phyloP scores from a whole-genome alignment of 108 stramenopile species.

The Aurantiochytrium sp. region DNA sequence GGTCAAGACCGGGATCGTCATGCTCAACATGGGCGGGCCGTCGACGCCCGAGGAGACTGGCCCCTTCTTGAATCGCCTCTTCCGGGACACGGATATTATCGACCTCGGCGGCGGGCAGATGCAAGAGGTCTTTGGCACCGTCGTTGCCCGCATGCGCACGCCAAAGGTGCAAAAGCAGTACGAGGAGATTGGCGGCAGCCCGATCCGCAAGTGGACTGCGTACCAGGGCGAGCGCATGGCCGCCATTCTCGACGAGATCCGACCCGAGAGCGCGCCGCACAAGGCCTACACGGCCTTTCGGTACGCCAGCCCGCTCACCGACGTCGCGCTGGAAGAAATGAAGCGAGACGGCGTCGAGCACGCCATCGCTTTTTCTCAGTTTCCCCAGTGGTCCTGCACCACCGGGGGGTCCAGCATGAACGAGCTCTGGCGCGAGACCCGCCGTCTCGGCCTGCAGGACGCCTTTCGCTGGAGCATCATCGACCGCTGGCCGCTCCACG shows the following conservation, averaged over 20 bases:
- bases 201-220: slow-evolving; percentile 35
- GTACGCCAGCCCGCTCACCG: slow-evolving; percentile 62
- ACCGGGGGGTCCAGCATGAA: slow-evolving; percentile 30
- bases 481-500: slow-evolving; percentile 36
- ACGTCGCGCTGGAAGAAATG: slow-evolving; percentile 52
- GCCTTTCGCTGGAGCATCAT: slow-evolving; percentile 27
- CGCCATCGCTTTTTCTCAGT: slow-evolving; percentile 37
- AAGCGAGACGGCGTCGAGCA: slow-evolving; percentile 44
- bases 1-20: slow-evolving; percentile 33
- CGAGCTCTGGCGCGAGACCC: slow-evolving; percentile 31
- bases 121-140: neutral
- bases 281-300: slow-evolving; percentile 64
- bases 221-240: slow-evolving; percentile 26
- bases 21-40: slow-evolving; percentile 42
- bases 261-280: slow-evolving; percentile 33
- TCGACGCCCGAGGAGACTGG: slow-evolving; percentile 21
- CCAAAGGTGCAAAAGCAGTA: slow-evolving; percentile 35
- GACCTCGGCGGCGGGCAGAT: slow-evolving; percentile 6
- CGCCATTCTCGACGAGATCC: neutral
- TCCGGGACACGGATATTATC: slow-evolving; percentile 33
- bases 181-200: slow-evolving; percentile 33
- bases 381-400: slow-evolving; percentile 35
- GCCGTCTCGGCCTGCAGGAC: neutral
- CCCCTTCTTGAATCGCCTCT: slow-evolving; percentile 26
- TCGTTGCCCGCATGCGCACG: slow-evolving; percentile 13